Evolutionary conservation across 176 grass and related monocot species (phyloP).

Genomic region (Echinochloa phyllopogon): DNA sequence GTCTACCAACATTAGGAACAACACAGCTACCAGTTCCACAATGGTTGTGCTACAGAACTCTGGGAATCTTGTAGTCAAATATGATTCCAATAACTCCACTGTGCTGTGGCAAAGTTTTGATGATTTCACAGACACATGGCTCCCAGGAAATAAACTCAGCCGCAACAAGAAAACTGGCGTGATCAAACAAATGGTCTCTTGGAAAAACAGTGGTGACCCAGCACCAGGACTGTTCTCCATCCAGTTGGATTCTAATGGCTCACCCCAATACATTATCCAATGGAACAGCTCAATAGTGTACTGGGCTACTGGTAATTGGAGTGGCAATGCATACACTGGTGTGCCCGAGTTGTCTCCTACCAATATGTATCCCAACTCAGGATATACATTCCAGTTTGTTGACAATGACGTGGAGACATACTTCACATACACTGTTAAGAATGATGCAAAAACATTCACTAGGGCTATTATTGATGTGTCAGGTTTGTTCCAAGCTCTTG

Average conservation of each 20-base stretch:
- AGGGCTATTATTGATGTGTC: neutral
- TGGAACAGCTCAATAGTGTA: slow-evolving; percentile 34
- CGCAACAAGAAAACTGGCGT: slow-evolving; percentile 38
- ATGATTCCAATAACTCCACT: neutral
- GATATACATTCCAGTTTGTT: slow-evolving; percentile 38
- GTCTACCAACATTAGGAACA: slow-evolving; percentile 34
- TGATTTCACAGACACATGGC: slow-evolving; percentile 48
- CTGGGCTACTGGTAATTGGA: slow-evolving; percentile 47
- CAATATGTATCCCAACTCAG: slow-evolving; percentile 6
- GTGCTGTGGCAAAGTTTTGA: slow-evolving; percentile 57
- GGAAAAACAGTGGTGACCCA: slow-evolving; percentile 52
- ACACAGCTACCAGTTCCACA: neutral
- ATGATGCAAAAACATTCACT: neutral
- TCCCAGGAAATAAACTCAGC: slow-evolving; percentile 48
- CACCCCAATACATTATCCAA: slow-evolving; percentile 23
- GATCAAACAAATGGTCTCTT: slow-evolving; percentile 28
- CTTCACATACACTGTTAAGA: slow-evolving; percentile 23
- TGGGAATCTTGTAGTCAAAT: slow-evolving; percentile 45
- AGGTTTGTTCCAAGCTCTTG: neutral
- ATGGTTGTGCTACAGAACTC: slow-evolving; percentile 28
- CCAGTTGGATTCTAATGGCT: slow-evolving; percentile 40
- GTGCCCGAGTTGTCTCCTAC: slow-evolving; percentile 44
- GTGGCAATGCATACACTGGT: neutral
- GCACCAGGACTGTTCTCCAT: slow-evolving; percentile 48
- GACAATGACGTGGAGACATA: slow-evolving; percentile 40